A percentile compares a stretch with the other conserved stretches of the same genome.
These are phyloP conservation scores for Starmera quercuum DNA, from an alignment of 805 yeast species.

Conservation along the genomic window DNA sequence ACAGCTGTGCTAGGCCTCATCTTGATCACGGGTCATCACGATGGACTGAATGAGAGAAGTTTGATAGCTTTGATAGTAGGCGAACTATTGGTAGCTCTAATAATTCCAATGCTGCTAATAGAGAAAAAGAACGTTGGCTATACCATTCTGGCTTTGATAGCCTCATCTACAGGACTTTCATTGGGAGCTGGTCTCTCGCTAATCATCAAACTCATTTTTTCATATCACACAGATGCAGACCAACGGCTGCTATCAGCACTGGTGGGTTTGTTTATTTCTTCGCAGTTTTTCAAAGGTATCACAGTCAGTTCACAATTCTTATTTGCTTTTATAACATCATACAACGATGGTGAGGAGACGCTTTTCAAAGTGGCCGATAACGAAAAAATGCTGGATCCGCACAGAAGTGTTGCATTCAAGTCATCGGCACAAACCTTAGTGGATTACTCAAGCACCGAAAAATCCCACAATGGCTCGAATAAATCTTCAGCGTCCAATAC, in stretches of 20 bases:
- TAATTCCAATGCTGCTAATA: constrained; percentile 8
- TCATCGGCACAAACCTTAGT: too few species aligned
- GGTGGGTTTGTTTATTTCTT: constrained; percentile 3
- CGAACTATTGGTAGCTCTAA: constrained; percentile 6
- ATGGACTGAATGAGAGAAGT: neutral
- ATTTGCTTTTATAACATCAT: too few species aligned
- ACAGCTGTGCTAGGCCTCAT: neutral
- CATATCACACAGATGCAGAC: neutral
- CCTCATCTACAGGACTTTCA: constrained; percentile 6
- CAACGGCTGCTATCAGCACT: constrained; percentile 6
- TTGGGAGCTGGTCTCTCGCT: constrained; percentile 19
- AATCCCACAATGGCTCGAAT: too few species aligned
- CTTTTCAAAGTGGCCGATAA: too few species aligned
- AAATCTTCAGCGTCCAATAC: too few species aligned
- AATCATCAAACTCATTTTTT: constrained; percentile 2
- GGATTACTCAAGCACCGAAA: too few species aligned
- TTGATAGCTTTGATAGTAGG: constrained; percentile 6
- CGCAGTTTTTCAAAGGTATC: constrained; percentile 5
- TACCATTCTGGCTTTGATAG: too few species aligned
- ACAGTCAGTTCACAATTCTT: constrained; percentile 4
- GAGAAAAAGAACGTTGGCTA: neutral
- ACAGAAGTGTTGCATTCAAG: too few species aligned
- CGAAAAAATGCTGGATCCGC: too few species aligned
- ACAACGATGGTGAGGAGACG: neutral
- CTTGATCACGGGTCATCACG: neutral